Base-by-base conservation (phyloP, 495 filamentous ascomycete species). In the Aspergillus taichungensis region DNA sequence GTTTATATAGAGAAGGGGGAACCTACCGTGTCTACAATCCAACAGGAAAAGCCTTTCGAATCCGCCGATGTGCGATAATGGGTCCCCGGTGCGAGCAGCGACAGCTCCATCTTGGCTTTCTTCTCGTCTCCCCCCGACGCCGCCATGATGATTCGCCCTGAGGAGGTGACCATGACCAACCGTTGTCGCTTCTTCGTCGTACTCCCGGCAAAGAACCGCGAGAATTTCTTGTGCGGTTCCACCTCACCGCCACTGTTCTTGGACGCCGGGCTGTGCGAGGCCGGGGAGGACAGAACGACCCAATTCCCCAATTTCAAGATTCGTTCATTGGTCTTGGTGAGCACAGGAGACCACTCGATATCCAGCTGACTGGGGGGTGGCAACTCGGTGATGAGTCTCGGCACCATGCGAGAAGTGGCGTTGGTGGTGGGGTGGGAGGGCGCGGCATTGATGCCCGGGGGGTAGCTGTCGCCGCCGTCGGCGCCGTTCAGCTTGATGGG, bases 291-390 rank as follows among this genome's bases (percentile, higher is more conserved):
- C 49, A 83, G 68, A 8, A 97, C 88, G 55, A 87, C 75, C 42
- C 94, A 65, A 54, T 97, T 94, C 3, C 94, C 94, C 18, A 99
- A 73, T 59, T 94, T 95, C 47, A 99, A 61, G 44, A 99, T 99
- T 39, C 94, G 76, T 68, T 99, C 94, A 56, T 96, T 95, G 45
- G 76, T 79, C 45, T 79, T 83, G 29, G 86, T 95, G 43, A 99
- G 66, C 3, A 99, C 94, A 7, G 94, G 94, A 2, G 91, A 96
- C 94, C 94, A 99, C 65, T 97, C 94, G 46, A 99, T 95, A 63
- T 99, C 94, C 11, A 99, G 73, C 61, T 99, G 94, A 45, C 85
- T 94, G 8, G 94, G 94, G 29, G 94, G 90, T 2, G 94, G 89
- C 24, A 99, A 73, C 60, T 99, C 94, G 2, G 94, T 97, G 45